Evolutionary conservation across 305 asterid species (phyloP).

Genomic region (Striga hermonthica): DNA sequence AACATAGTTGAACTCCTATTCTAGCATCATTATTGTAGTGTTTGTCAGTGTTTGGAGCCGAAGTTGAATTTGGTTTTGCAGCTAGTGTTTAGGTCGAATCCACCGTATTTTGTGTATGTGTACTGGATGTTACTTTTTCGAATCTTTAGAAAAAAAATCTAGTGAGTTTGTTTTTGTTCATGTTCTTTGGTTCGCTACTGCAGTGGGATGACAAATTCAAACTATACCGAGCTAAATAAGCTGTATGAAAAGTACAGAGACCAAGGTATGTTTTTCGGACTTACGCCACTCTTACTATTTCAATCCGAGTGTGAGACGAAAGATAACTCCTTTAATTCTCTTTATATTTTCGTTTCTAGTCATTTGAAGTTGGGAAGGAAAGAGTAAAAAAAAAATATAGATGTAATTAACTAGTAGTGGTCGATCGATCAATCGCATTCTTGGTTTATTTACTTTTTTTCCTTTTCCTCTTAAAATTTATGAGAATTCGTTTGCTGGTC

Average conservation of each 20-base stretch:
- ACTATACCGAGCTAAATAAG: constrained; percentile 71
- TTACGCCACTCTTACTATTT: background rate
- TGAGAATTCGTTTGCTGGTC: constrained; percentile 6
- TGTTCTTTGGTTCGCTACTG: constrained; percentile 16
- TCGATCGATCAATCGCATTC: background rate
- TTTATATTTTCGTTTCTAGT: background rate
- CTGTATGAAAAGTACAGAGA: constrained; percentile 60
- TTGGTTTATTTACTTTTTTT: constrained; percentile 1
- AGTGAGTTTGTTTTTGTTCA: too few species aligned
- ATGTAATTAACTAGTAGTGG: background rate
- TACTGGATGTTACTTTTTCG: too few species aligned
- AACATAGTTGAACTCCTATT: background rate
- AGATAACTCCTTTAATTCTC: background rate
- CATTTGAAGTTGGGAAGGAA: constrained; percentile 11
- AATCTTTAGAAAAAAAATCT: too few species aligned
- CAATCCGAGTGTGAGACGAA: background rate
- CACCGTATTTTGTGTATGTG: background rate
- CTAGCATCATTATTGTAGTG: background rate
- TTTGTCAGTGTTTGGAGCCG: background rate
- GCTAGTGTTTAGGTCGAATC: too few species aligned
- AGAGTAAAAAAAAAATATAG: background rate
- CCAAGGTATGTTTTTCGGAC: constrained; percentile 44
- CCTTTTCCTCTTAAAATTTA: constrained; percentile 3
- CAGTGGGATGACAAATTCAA: constrained; percentile 90
- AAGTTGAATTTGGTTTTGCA: background rate